phyloP scores from a whole-genome alignment of 148 eudicot species.

The Rhododendron vialii region DNA sequence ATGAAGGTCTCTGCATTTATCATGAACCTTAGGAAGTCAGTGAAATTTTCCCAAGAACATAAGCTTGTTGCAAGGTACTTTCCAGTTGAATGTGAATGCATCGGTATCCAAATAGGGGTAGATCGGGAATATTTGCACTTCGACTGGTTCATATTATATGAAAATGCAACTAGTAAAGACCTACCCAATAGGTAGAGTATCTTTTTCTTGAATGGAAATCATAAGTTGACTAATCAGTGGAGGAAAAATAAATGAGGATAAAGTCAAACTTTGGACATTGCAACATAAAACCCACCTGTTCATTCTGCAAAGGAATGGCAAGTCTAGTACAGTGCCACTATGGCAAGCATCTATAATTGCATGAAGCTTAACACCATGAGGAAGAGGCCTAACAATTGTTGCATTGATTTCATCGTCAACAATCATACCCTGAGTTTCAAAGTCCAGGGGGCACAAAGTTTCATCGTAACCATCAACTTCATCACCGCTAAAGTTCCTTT shows the following conservation, averaged over 20 bases:
- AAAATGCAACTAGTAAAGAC: background rate
- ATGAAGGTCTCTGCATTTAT: no score
- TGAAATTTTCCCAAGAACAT: no score
- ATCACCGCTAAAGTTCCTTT: slow-evolving; percentile 68
- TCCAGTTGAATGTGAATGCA: background rate
- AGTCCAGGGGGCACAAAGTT: slow-evolving; percentile 92
- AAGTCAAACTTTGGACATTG: background rate
- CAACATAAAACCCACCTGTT: slow-evolving; percentile 44
- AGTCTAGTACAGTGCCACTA: slow-evolving; percentile 90
- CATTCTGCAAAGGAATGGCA: slow-evolving; percentile 91
- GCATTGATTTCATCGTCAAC: slow-evolving; percentile 93
- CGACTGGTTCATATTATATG: background rate
- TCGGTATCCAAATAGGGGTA: background rate
- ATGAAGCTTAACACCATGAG: slow-evolving; percentile 86
- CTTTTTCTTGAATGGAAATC: slow-evolving; percentile 1
- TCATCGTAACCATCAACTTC: slow-evolving; percentile 95
- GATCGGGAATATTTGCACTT: background rate
- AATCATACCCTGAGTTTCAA: slow-evolving; percentile 93
- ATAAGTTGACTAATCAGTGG: background rate
- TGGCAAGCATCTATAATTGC: slow-evolving; percentile 97
- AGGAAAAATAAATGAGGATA: background rate
- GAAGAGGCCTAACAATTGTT: slow-evolving; percentile 80
- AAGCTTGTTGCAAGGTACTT: background rate
- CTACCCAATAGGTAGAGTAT: background rate
- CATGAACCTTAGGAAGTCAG: no score